These are phyloP conservation scores for Carex littledalei DNA, from an alignment of 176 grass and related monocot species.

Conservation along the genomic window DNA sequence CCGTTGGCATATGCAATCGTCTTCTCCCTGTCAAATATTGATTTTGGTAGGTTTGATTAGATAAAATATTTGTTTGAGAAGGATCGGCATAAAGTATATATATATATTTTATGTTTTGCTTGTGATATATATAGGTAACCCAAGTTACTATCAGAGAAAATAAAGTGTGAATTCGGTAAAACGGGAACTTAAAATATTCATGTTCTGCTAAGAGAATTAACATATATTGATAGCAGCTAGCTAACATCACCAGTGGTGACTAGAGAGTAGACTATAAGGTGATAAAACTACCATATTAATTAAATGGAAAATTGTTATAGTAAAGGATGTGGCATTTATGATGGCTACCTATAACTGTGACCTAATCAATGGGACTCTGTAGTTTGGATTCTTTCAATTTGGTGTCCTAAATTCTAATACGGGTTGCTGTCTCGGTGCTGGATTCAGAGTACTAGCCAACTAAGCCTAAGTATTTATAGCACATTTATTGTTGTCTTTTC, in stretches of 20 bases:
- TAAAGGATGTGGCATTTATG: not conserved
- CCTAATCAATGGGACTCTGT: not conserved
- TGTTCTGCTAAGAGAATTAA: not conserved
- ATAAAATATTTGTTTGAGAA: not conserved
- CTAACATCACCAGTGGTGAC: not conserved
- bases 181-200: not conserved
- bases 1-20: slow-evolving; percentile 29
- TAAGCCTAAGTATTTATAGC: slow-evolving; percentile 9
- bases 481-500: slow-evolving; percentile 12
- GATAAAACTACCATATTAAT: no score
- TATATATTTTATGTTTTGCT: not conserved
- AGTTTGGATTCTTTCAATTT: slow-evolving; percentile 13
- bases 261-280: not conserved
- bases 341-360: not conserved
- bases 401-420: slow-evolving; percentile 12
- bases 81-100: not conserved
- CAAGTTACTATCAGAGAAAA: not conserved
- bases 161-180: not conserved
- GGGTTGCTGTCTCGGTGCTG: slow-evolving; percentile 9
- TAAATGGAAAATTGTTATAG: not conserved
- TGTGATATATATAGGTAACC: not conserved
- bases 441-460: slow-evolving; percentile 15
- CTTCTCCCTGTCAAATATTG: slow-evolving; percentile 15
- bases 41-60: not conserved
- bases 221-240: not conserved